Evolutionary conservation across 345 rosid species (phyloP).

Genomic region (Moricandia moricandioides): DNA sequence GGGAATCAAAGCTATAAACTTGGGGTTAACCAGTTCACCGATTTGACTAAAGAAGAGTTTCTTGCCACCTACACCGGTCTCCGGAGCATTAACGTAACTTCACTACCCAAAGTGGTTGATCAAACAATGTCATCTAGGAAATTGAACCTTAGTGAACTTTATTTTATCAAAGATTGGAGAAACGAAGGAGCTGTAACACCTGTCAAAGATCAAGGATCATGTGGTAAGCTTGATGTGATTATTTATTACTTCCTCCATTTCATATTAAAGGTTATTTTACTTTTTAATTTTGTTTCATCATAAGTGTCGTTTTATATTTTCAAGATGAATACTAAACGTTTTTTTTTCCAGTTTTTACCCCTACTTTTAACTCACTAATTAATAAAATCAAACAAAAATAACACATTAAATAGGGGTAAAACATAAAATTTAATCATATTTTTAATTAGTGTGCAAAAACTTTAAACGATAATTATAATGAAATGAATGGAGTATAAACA

Average conservation of each 20-base stretch:
- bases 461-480: too few species aligned
- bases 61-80: background rate
- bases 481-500: background rate
- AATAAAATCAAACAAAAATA: too few species aligned
- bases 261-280: too few species aligned
- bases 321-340: background rate
- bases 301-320: too few species aligned
- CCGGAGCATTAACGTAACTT: background rate
- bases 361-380: too few species aligned
- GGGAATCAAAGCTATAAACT: slow-evolving; percentile 45
- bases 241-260: background rate
- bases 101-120: background rate
- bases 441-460: too few species aligned
- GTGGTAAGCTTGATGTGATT: background rate
- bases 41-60: slow-evolving; percentile 24
- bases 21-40: slow-evolving; percentile 54
- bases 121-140: background rate
- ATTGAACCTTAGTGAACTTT: background rate
- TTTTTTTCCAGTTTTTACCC: too few species aligned
- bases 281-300: too few species aligned
- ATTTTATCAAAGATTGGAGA: background rate
- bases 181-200: background rate
- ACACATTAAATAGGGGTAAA: too few species aligned
- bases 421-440: too few species aligned
- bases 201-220: background rate